A percentile compares a stretch with the other conserved stretches of the same genome.
These are phyloP conservation scores for Aspergillus vadensis DNA, from an alignment of 2,329 filamentous ascomycete genomes.

Conservation along the genomic window DNA sequence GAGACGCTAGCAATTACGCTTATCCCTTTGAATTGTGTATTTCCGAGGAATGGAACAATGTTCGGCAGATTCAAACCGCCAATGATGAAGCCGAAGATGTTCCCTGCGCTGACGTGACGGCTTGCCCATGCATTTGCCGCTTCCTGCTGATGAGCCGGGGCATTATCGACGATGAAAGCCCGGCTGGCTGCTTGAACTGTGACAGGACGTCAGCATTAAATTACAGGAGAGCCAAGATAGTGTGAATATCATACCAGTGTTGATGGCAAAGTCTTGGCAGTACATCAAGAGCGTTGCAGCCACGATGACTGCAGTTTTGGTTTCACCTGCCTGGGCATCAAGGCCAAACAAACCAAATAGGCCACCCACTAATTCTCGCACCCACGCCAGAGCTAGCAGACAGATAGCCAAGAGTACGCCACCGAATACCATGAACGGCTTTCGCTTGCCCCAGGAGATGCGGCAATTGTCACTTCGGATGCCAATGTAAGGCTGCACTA, in stretches of 20 bases:
- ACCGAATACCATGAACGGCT: slow-evolving; percentile 76
- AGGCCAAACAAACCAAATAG: slow-evolving; percentile 70
- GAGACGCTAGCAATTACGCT: slow-evolving; percentile 81
- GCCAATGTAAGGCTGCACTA: slow-evolving; percentile 79
- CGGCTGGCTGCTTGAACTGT: slow-evolving; percentile 83
- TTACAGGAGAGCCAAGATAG: background rate
- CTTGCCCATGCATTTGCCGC: slow-evolving; percentile 91
- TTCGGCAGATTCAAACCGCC: slow-evolving; percentile 78
- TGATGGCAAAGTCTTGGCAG: slow-evolving; percentile 88
- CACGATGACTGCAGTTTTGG: slow-evolving; percentile 68
- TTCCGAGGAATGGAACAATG: slow-evolving; percentile 74
- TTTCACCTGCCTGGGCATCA: slow-evolving; percentile 59
- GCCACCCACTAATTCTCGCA: slow-evolving; percentile 68
- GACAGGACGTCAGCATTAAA: background rate
- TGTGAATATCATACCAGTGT: slow-evolving; percentile 64
- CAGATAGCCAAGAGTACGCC: slow-evolving; percentile 65
- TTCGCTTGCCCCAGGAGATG: slow-evolving; percentile 72
- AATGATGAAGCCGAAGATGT: slow-evolving; percentile 84
- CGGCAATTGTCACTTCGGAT: slow-evolving; percentile 78
- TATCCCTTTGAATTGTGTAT: slow-evolving; percentile 88
- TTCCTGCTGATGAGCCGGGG: slow-evolving; percentile 89
- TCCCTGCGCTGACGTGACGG: slow-evolving; percentile 79
- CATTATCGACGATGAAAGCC: slow-evolving; percentile 90
- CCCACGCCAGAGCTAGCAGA: slow-evolving; percentile 71
- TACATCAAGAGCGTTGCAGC: slow-evolving; percentile 85